Percentiles rank a stretch among this genome's conserved stretches.
These are phyloP conservation scores for Arthromyces matolae DNA, from an alignment of 768 basidiomycete species.

Conservation along the genomic window DNA sequence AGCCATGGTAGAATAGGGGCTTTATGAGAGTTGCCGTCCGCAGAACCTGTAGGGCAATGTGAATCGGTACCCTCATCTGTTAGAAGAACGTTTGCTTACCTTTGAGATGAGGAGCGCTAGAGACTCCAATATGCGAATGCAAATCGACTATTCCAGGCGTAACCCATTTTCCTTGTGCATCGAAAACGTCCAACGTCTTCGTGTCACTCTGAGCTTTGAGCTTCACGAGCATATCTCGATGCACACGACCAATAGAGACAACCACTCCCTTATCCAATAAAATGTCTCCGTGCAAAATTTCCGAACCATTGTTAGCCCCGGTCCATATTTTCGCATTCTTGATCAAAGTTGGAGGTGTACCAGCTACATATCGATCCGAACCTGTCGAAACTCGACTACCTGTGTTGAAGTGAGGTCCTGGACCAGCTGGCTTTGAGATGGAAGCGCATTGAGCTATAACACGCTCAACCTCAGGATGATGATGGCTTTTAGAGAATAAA, in stretches of 20 bases:
- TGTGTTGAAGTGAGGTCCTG: conserved; percentile 5
- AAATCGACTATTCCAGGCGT: conserved; percentile 43
- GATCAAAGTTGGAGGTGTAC: conserved; percentile 52
- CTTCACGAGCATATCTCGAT: conserved; percentile 20
- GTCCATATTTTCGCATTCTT: conserved; percentile 80
- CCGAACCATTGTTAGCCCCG: conserved; percentile 52
- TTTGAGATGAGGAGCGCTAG: conserved; percentile 26
- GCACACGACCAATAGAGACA: conserved; percentile 44
- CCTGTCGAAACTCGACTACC: conserved; percentile 8
- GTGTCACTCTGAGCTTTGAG: conserved; percentile 10
- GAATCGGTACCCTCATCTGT: neutral
- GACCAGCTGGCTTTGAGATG: conserved; percentile 13
- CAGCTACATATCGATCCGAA: conserved; percentile 55
- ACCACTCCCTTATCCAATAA: conserved; percentile 64
- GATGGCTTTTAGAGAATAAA: neutral
- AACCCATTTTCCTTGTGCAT: conserved; percentile 63
- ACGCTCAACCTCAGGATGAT: neutral
- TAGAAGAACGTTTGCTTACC: conserved; percentile 17
- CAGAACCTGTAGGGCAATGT: conserved; percentile 30
- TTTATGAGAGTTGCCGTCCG: conserved; percentile 54
- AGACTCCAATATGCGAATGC: conserved; percentile 42
- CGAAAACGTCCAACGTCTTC: conserved; percentile 35
- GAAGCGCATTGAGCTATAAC: conserved; percentile 10
- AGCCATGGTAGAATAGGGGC: conserved; percentile 58
- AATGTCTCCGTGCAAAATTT: conserved; percentile 57